Conservation (phyloP, 768 basidiomycete species). For the Clitopilus passeckerianus region DNA sequence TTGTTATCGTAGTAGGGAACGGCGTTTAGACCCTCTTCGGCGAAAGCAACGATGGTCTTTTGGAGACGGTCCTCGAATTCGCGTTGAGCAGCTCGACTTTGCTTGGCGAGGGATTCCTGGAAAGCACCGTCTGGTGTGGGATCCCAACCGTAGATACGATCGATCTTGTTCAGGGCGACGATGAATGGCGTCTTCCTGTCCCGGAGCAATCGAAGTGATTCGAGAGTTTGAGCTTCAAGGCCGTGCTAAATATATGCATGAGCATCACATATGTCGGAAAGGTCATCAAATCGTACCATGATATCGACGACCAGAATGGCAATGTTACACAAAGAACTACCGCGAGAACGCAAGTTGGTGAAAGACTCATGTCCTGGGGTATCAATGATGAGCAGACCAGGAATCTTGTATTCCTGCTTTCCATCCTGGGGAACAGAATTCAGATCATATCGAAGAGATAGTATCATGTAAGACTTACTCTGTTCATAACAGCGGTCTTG, state of each 20-base stretch:
- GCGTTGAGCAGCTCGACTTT: constrained; percentile 71
- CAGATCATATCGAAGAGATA: background rate
- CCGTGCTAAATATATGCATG: constrained; percentile 61
- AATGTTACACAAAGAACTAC: constrained; percentile 97
- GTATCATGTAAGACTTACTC: constrained; percentile 32
- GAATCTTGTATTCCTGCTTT: constrained; percentile 89
- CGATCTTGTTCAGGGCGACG: constrained; percentile 99
- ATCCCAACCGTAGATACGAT: constrained; percentile 96
- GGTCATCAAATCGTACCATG: constrained; percentile 49
- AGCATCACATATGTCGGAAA: background rate
- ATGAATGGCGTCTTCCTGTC: constrained; percentile 98
- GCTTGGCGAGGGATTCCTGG: constrained; percentile 84
- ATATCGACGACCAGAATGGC: constrained; percentile 99
- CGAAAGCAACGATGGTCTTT: constrained; percentile 87
- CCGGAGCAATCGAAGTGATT: constrained; percentile 86
- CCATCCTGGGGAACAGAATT: constrained; percentile 47
- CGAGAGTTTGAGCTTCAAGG: constrained; percentile 95
- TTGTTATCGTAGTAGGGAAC: constrained; percentile 98
- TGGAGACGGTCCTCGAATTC: constrained; percentile 88
- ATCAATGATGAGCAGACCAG: constrained; percentile 93
- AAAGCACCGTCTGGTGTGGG: constrained; percentile 89
- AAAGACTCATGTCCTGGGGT: constrained; percentile 99
- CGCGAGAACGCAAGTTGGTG: constrained; percentile 92
- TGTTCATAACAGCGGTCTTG: constrained; percentile 94
- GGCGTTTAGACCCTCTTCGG: constrained; percentile 97